These are phyloP conservation scores for Exophiala dermatitidis DNA, from an alignment of 2,329 filamentous ascomycete species.

Conservation along the genomic window DNA sequence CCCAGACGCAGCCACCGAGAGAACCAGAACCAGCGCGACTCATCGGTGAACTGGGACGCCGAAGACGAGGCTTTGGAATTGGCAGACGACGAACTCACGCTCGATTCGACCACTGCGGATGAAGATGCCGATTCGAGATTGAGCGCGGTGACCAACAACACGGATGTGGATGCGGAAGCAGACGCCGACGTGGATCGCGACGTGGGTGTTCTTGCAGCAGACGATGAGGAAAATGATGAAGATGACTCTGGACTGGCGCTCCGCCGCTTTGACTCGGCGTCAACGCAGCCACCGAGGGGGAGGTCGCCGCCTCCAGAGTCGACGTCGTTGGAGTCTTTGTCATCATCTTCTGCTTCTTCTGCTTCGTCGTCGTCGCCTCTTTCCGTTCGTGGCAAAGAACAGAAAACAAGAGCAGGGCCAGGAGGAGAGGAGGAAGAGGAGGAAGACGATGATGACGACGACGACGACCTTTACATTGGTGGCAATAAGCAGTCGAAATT, in stretches of 20 bases:
- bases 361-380: not conserved
- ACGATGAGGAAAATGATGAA: too few relatives aligned
- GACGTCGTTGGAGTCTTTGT: not conserved
- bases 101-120: slow-evolving; percentile 1
- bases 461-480: too few relatives aligned
- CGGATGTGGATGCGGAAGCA: not conserved
- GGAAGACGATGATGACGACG: too few relatives aligned
- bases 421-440: too few relatives aligned
- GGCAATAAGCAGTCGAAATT: too few relatives aligned
- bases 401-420: too few relatives aligned
- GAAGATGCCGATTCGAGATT: too few relatives aligned
- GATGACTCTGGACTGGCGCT: slow-evolving; percentile 9
- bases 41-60: slow-evolving; percentile 13
- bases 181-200: not conserved
- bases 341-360: not conserved
- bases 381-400: too few relatives aligned
- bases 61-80: slow-evolving; percentile 19
- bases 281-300: slow-evolving; percentile 10
- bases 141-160: not conserved
- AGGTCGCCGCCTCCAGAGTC: slow-evolving; percentile 14
- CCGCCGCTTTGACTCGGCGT: slow-evolving; percentile 18
- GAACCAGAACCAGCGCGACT: slow-evolving; percentile 4
- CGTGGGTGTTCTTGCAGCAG: too few relatives aligned
- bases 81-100: slow-evolving; percentile 16
- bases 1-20: too few relatives aligned